Conservation (phyloP, 1,139 yeast species). For the Meyerozyma smithsonii region DNA sequence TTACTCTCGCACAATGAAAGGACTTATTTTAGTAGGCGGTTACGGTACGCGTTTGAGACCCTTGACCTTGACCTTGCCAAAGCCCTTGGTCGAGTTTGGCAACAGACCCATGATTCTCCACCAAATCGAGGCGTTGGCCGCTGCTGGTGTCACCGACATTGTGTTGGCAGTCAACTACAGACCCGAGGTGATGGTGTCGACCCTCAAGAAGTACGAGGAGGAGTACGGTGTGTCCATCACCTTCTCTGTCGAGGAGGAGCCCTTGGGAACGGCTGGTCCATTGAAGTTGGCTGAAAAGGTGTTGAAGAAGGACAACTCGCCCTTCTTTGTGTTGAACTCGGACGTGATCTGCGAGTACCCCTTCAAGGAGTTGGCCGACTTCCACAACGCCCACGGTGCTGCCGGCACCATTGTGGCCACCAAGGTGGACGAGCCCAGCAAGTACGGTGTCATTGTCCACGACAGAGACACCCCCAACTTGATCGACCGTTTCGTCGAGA, state of each 20-base stretch:
- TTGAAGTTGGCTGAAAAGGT: constrained; percentile 94
- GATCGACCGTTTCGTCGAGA: constrained; percentile 98
- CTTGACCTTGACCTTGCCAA: constrained; percentile 91
- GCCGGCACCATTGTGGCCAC: constrained; percentile 98
- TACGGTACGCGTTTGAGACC: constrained; percentile 99
- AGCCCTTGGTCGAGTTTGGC: constrained; percentile 97
- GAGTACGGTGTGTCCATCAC: constrained; percentile 94
- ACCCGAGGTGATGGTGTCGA: constrained; percentile 98
- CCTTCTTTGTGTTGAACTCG: constrained; percentile 96
- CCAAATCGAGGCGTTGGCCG: constrained; percentile 96
- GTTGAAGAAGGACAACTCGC: constrained; percentile 89
- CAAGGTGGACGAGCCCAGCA: constrained; percentile 98
- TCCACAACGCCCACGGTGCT: constrained; percentile 96
- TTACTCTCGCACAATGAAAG: too few species aligned
- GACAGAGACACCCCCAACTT: constrained; percentile 88
- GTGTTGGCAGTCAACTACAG: constrained; percentile 98
- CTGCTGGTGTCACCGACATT: constrained; percentile 98
- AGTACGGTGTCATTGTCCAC: constrained; percentile 99
- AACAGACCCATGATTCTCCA: constrained; percentile 97
- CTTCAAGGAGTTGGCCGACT: constrained; percentile 82
- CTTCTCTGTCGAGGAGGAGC: constrained; percentile 98
- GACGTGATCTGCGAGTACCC: constrained; percentile 99
- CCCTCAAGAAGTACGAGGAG: constrained; percentile 89
- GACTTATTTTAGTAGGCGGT: constrained; percentile 98
- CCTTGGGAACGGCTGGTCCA: constrained; percentile 99